Conservation (phyloP, 2,329 filamentous ascomycete genomes). For the Fusarium sp. region DNA sequence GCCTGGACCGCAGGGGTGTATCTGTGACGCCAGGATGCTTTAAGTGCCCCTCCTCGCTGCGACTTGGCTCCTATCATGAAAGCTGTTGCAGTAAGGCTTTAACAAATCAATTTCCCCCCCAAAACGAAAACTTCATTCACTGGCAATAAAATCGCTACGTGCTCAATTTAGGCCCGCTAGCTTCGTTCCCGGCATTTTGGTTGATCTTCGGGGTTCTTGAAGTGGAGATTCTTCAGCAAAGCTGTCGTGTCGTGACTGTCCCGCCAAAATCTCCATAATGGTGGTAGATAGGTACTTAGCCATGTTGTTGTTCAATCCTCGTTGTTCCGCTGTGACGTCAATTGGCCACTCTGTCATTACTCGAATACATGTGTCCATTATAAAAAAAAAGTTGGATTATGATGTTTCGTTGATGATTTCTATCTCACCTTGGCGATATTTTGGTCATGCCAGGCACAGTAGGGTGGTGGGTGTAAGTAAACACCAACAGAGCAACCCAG, state of each 20-base stretch:
- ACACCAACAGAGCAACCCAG: constrained; percentile 10
- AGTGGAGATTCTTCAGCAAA: constrained; percentile 31
- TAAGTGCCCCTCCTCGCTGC: constrained; percentile 31
- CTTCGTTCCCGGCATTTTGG: constrained; percentile 8
- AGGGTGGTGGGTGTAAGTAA: neutral
- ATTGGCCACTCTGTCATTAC: constrained; percentile 32
- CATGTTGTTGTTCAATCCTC: constrained; percentile 10
- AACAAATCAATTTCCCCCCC: neutral
- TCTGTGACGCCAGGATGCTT: constrained; percentile 35
- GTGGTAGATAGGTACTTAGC: constrained; percentile 25
- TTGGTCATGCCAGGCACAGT: constrained; percentile 1
- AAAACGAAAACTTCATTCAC: constrained; percentile 19
- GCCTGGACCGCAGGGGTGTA: constrained; percentile 9
- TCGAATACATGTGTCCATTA: constrained; percentile 4
- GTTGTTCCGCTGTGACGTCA: constrained; percentile 40
- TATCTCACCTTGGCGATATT: constrained; percentile 10
- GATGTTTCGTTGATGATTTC: constrained; percentile 9
- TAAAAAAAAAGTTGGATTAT: neutral
- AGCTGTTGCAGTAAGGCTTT: constrained; percentile 16
- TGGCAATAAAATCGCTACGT: constrained; percentile 18
- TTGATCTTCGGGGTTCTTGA: constrained; percentile 18
- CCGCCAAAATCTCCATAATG: constrained; percentile 24
- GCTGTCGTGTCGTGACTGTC: neutral
- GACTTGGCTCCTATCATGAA: constrained; percentile 22
- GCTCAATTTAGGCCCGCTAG: constrained; percentile 2